Percentiles rank a stretch among this genome's conserved stretches.
These are phyloP conservation scores for Nidularia sp. DNA, from an alignment of 768 basidiomycete genomes.

Conservation along the genomic window DNA sequence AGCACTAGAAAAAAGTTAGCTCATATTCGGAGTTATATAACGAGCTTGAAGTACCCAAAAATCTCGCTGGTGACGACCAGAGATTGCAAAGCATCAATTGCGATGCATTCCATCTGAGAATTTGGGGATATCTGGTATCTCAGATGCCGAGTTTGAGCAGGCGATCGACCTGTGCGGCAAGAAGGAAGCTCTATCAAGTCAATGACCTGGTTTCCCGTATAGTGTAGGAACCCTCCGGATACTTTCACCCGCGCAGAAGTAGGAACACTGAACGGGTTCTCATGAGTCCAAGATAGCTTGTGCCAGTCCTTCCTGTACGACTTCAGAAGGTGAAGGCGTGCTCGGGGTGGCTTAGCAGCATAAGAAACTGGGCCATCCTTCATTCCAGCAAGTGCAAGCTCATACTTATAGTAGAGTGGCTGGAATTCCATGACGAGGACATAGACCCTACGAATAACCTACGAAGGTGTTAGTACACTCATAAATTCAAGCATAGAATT, in stretches of 20 bases:
- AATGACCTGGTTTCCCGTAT: constrained; percentile 36
- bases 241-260: constrained; percentile 32
- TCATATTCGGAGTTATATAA: background rate
- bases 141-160: constrained; percentile 39
- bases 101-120: constrained; percentile 36
- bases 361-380: constrained; percentile 42
- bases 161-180: constrained; percentile 37
- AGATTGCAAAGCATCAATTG: constrained; percentile 39
- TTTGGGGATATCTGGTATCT: constrained; percentile 32
- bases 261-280: constrained; percentile 37
- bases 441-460: constrained; percentile 46
- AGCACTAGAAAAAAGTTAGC: constrained; percentile 16
- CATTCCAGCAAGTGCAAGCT: constrained; percentile 47
- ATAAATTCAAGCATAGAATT: background rate
- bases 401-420: constrained; percentile 45
- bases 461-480: background rate
- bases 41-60: constrained; percentile 24
- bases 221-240: constrained; percentile 43
- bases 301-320: constrained; percentile 48
- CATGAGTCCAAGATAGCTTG: constrained; percentile 41
- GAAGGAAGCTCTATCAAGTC: constrained; percentile 47
- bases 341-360: constrained; percentile 28
- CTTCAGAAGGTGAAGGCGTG: constrained; percentile 40
- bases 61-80: constrained; percentile 40
- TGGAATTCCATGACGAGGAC: constrained; percentile 42